Percentiles rank a stretch among this genome's conserved stretches.
These are phyloP conservation scores for Fagopyrum esculentum DNA, from an alignment of 148 eudicot species.

Conservation along the genomic window DNA sequence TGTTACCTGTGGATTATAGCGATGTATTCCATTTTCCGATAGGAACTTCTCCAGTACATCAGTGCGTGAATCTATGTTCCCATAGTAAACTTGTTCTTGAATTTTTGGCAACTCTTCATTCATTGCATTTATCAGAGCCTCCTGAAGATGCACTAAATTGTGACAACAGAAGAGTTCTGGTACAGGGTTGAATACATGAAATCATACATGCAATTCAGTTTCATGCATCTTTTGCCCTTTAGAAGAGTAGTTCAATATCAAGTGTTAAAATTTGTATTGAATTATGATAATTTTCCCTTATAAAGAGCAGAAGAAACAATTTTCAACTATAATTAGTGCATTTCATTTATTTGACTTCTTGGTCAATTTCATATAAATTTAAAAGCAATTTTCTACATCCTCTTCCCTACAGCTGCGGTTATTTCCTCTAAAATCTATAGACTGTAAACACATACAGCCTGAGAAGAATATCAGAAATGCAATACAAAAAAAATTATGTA, in stretches of 20 bases:
- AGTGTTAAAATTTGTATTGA: neutral
- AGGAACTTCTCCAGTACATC: conserved; percentile 85
- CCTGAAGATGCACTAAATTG: conserved; percentile 33
- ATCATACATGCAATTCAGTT: neutral
- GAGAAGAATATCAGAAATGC: neutral
- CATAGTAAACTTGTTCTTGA: conserved; percentile 97
- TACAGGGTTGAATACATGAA: neutral
- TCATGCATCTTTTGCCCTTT: neutral
- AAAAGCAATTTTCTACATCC: neutral
- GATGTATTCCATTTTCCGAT: conserved; percentile 78
- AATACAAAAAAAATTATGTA: neutral
- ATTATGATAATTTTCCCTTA: neutral
- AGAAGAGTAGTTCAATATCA: neutral
- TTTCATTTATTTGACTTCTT: neutral
- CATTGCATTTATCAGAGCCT: conserved; percentile 73
- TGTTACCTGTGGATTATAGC: conserved; percentile 89
- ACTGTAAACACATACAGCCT: neutral
- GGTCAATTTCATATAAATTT: neutral
- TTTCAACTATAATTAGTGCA: neutral
- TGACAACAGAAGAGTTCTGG: neutral
- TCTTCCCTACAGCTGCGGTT: neutral
- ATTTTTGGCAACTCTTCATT: conserved; percentile 95
- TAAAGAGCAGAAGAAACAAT: neutral
- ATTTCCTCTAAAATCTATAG: neutral
- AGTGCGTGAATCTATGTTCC: conserved; percentile 77